Base-by-base conservation (phyloP, 2,329 filamentous ascomycete genomes). In the Clarireedia monteithiana region DNA sequence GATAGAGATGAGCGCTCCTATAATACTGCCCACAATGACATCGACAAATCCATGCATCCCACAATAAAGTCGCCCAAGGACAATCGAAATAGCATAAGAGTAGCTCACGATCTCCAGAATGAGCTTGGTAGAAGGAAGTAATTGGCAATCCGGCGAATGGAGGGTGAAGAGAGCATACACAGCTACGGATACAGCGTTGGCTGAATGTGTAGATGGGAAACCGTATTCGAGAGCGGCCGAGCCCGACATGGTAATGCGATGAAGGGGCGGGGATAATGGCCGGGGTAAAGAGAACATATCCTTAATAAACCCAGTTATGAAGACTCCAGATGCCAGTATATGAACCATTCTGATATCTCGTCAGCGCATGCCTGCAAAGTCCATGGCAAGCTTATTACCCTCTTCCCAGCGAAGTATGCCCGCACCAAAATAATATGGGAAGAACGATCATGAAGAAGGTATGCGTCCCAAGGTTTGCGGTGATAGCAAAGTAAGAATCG, bases 1-100 rank as follows among this genome's bases (percentile, higher is more conserved):
- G 27, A 80, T 69, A 24, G 78, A 79, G 60, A 86, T 77, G 5
- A 80, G 72, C 10, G 84, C 86, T 34, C 94, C 94, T 55, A 96
- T 78, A 14, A 84, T 65, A 54, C 86, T 89, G 6, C 94, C 94
- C 56, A 94, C 72, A 14, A 94, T 73, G 24, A 97, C 91, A 71
- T 99, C 94, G 45, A 94, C 77, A 72, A 97, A 96, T 10, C 94
- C 94, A 72, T 99, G 94, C 94, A 99, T 99, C 59, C 94, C 94
- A 68, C 94, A 99, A 74, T 99, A 97, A 38, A 99, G 77, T 20
- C 94, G 84, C 5, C 94, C 94, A 60, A 97, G 75, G 42, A 96
- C 81, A 67, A 99, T 97, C 26, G 92, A 96, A 12, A 83, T 74
- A 36, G 89, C 89, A 69, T 97, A 99, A 64, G 89, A 85, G 70